Evolutionary conservation across 306 rosid species (phyloP).

Genomic region (Biancaea sappan): DNA sequence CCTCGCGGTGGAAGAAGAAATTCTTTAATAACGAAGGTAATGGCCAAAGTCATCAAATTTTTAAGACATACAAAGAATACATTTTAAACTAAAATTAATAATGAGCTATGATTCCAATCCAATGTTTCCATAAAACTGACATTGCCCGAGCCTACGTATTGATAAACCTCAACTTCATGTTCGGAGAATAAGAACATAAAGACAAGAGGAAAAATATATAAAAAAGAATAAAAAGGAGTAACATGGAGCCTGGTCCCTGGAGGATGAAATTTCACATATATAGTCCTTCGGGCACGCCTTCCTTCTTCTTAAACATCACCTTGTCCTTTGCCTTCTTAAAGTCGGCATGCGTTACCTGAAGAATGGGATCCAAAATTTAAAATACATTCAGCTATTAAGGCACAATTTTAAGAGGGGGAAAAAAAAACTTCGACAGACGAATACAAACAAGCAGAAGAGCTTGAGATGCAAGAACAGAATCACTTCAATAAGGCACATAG

Average conservation of each 20-base stretch:
- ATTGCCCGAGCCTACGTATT: neutral
- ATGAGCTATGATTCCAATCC: constrained; percentile 20
- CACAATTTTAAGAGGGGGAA: neutral
- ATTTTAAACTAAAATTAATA: constrained; percentile 24
- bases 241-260: too few species aligned
- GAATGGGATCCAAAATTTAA: constrained; percentile 22
- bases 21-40: too few species aligned
- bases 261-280: constrained; percentile 65
- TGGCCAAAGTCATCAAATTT: too few species aligned
- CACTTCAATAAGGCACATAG: too few species aligned
- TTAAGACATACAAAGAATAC: neutral
- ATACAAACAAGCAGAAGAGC: constrained; percentile 2
- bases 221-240: neutral
- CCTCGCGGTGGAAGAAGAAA: too few species aligned
- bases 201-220: neutral
- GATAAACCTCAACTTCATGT: constrained; percentile 27
- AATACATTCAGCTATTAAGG: neutral
- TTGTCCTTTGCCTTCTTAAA: constrained; percentile 97
- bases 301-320: constrained; percentile 98
- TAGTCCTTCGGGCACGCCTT: constrained; percentile 95
- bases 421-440: neutral
- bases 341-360: constrained; percentile 82
- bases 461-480: too few species aligned
- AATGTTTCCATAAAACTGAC: constrained; percentile 15
- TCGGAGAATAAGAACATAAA: constrained; percentile 17